Conservation (phyloP, 352 stramenopile species). For the Globisporangium nodosum region DNA sequence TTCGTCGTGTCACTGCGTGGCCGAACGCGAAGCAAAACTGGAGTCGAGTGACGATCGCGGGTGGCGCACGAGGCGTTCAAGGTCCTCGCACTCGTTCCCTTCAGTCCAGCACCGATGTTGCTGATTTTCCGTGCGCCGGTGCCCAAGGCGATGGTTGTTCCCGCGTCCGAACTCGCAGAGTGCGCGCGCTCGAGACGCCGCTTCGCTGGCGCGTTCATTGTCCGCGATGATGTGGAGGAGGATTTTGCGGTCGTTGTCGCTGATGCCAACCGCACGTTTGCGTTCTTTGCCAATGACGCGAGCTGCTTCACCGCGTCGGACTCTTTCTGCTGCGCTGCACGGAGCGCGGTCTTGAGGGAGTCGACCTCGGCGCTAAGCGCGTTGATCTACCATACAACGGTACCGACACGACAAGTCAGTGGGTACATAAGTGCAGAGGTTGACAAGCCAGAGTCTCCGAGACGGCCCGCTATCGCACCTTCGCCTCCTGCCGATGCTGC, state of each 20-base stretch:
- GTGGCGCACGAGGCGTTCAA: neutral
- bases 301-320: slow-evolving; percentile 39
- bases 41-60: neutral
- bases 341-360: slow-evolving; percentile 24
- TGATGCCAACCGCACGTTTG: neutral
- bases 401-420: neutral
- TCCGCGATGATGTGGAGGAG: neutral
- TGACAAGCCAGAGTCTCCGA: neutral
- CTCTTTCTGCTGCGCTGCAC: slow-evolving; percentile 33
- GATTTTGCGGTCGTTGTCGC: neutral
- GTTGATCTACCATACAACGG: slow-evolving; percentile 36
- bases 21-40: slow-evolving; percentile 11
- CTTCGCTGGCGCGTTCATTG: neutral
- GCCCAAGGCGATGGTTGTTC: neutral
- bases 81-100: neutral
- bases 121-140: neutral
- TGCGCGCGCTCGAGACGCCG: slow-evolving; percentile 5
- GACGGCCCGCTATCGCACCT: slow-evolving; percentile 20
- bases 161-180: neutral
- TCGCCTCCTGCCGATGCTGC: slow-evolving; percentile 35
- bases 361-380: slow-evolving; percentile 34
- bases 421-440: too few relatives aligned
- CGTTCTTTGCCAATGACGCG: slow-evolving; percentile 21
- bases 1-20: slow-evolving; percentile 23
- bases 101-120: slow-evolving; percentile 2